phyloP scores from a whole-genome alignment of 1,139 yeast genomes.

The Nakaseomyces bracarensis region DNA sequence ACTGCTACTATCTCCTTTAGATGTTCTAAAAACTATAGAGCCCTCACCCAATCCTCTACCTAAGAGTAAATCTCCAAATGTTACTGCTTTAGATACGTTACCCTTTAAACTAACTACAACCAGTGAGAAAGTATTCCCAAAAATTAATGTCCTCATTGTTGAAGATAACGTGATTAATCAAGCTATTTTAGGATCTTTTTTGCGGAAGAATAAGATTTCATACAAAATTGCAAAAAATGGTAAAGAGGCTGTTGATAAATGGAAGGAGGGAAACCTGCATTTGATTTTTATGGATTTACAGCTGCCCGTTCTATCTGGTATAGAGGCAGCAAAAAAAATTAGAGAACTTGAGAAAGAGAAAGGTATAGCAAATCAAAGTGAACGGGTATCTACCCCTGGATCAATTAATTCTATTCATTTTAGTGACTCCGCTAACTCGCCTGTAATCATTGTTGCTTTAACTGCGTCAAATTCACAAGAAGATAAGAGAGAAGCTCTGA shows the following conservation, averaged over 20 bases:
- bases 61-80: conserved; percentile 9
- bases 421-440: conserved; percentile 41
- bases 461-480: conserved; percentile 87
- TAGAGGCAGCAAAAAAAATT: conserved; percentile 86
- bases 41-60: conserved; percentile 8
- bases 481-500: conserved; percentile 82
- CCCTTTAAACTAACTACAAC: conserved; percentile 13
- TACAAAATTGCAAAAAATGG: conserved; percentile 87
- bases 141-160: conserved; percentile 82
- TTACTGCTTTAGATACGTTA: conserved; percentile 9
- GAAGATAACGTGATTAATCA: conserved; percentile 95
- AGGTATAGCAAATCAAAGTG: conserved; percentile 52
- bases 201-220: conserved; percentile 76
- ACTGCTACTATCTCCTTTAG: conserved; percentile 2
- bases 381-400: conserved; percentile 4
- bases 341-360: conserved; percentile 74
- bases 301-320: conserved; percentile 85
- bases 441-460: conserved; percentile 90
- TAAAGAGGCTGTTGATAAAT: conserved; percentile 82
- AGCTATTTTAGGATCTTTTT: conserved; percentile 85
- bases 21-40: conserved; percentile 1
- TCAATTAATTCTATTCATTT: conserved; percentile 29
- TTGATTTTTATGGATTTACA: conserved; percentile 92
- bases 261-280: conserved; percentile 90
- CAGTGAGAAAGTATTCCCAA: conserved; percentile 43